phyloP scores from a whole-genome alignment of 1,139 yeast genomes.

The Yamadazyma mexicana region DNA sequence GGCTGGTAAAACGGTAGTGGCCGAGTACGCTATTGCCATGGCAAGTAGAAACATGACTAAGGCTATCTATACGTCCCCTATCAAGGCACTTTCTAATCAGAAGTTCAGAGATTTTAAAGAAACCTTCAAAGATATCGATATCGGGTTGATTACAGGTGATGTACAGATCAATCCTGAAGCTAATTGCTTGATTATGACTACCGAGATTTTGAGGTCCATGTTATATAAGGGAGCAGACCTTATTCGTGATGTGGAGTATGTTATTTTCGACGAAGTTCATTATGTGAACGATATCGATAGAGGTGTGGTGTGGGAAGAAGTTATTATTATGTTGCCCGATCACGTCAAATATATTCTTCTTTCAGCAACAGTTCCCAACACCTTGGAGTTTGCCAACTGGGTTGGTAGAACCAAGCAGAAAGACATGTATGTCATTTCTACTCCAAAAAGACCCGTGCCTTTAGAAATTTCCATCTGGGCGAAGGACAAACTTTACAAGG shows the following conservation, averaged over 20 bases:
- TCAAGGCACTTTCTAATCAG: constrained; percentile 89
- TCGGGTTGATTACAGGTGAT: constrained; percentile 96
- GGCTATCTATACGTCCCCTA: constrained; percentile 91
- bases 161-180: constrained; percentile 98
- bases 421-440: constrained; percentile 92
- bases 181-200: constrained; percentile 94
- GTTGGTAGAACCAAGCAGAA: constrained; percentile 95
- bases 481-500: constrained; percentile 60
- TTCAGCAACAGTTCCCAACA: constrained; percentile 97
- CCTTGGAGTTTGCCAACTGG: constrained; percentile 98
- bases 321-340: constrained; percentile 93
- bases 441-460: constrained; percentile 95
- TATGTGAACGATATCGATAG: constrained; percentile 95
- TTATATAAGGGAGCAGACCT: constrained; percentile 94
- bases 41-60: constrained; percentile 87
- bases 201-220: constrained; percentile 94
- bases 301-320: constrained; percentile 99
- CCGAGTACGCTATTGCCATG: constrained; percentile 94
- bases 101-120: constrained; percentile 90
- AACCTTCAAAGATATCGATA: constrained; percentile 76
- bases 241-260: constrained; percentile 95
- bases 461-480: constrained; percentile 86
- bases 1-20: constrained; percentile 91
- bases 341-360: constrained; percentile 85
- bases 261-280: constrained; percentile 96